Percentiles rank a stretch among this genome's conserved stretches.
Evolutionary conservation across 2,329 filamentous ascomycete species (phyloP).

Genomic region (Ceratocystis diversiconidia): DNA sequence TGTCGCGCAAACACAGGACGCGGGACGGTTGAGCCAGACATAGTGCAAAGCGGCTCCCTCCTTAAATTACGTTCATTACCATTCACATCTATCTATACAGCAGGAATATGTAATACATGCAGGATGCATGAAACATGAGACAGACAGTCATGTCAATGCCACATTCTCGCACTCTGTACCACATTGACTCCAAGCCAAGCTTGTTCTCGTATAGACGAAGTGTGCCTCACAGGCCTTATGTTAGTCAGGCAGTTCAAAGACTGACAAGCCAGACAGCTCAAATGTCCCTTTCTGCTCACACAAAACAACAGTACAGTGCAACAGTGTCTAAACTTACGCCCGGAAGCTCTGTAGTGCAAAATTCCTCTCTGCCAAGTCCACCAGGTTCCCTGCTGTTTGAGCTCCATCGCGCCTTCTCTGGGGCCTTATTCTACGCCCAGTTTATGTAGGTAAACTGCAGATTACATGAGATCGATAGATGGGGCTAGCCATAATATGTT

Average conservation of each 20-base stretch:
- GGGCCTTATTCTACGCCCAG: neutral
- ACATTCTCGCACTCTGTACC: slow-evolving; percentile 10
- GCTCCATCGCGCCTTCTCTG: neutral
- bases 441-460: neutral
- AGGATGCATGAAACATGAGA: slow-evolving; percentile 5
- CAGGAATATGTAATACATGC: neutral
- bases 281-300: neutral
- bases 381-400: neutral
- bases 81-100: no score
- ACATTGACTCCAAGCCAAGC: neutral
- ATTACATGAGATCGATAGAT: no score
- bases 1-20: neutral
- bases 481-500: no score
- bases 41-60: neutral
- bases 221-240: neutral
- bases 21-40: neutral
- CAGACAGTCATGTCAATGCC: slow-evolving; percentile 21
- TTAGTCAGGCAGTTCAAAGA: neutral
- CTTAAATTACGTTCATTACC: neutral
- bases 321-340: neutral
- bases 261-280: no score
- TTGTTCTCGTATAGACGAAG: neutral
- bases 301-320: neutral
- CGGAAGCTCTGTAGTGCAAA: neutral
- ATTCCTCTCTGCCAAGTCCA: neutral